Evolutionary conservation across 805 yeast genomes (phyloP).

Genomic region (Debaryomyces tyrocola): DNA sequence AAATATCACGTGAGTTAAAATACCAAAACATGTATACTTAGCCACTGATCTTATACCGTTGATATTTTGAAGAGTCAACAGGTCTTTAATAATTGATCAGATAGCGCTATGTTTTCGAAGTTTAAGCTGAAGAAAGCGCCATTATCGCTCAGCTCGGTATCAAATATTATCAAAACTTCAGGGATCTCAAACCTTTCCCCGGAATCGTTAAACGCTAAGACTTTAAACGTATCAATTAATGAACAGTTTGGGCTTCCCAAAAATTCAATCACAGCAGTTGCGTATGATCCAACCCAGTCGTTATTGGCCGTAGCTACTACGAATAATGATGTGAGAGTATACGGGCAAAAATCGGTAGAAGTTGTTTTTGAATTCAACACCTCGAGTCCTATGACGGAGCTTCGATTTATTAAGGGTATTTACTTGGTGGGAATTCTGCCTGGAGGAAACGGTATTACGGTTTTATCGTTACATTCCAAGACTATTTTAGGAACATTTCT

Average conservation of each 20-base stretch:
- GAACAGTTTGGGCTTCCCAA: slow-evolving; percentile 42
- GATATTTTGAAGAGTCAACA: not conserved
- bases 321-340: slow-evolving; percentile 68
- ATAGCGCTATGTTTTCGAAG: slow-evolving; percentile 31
- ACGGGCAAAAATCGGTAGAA: slow-evolving; percentile 82
- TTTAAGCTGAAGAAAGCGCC: slow-evolving; percentile 43
- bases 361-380: slow-evolving; percentile 58
- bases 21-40: not conserved
- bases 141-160: slow-evolving; percentile 39
- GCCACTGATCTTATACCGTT: not conserved
- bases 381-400: slow-evolving; percentile 48
- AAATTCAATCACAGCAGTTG: slow-evolving; percentile 65
- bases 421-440: slow-evolving; percentile 73
- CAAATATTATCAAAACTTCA: slow-evolving; percentile 39
- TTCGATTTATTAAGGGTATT: slow-evolving; percentile 76
- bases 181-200: slow-evolving; percentile 33
- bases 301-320: slow-evolving; percentile 79
- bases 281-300: slow-evolving; percentile 87
- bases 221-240: slow-evolving; percentile 24
- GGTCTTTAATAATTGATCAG: not conserved
- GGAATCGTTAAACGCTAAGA: slow-evolving; percentile 28
- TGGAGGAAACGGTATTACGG: slow-evolving; percentile 55
- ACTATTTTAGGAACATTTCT: slow-evolving; percentile 58
- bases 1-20: not conserved
- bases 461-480: slow-evolving; percentile 69